Evolutionary conservation across 208 protist genomes (phyloP).

Genomic region (Leishmania gerbilli): DNA sequence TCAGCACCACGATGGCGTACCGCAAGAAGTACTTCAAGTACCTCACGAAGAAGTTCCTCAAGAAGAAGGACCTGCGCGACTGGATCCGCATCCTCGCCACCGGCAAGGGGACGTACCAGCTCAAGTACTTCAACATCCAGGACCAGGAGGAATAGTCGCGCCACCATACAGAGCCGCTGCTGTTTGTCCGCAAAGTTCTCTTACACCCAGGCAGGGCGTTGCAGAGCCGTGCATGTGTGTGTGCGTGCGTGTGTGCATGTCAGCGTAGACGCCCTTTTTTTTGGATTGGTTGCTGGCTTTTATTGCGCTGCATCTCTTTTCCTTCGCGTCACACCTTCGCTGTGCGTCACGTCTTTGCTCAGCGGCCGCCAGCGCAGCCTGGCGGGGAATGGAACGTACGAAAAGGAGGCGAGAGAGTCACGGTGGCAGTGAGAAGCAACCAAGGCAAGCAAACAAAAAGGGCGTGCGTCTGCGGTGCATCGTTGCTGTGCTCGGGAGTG

Average conservation of each 20-base stretch:
- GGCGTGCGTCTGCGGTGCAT: neutral
- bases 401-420: neutral
- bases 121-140: slow-evolving; percentile 98
- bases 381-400: too few species aligned
- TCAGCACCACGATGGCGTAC: slow-evolving; percentile 93
- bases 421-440: neutral
- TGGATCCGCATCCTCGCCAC: slow-evolving; percentile 97
- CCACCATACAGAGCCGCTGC: neutral
- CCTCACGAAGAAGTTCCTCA: slow-evolving; percentile 99
- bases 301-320: neutral
- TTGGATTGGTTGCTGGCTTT: neutral
- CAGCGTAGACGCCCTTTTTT: neutral
- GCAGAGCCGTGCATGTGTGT: neutral
- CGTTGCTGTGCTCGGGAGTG: neutral
- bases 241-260: neutral
- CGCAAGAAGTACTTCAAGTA: slow-evolving; percentile 99
- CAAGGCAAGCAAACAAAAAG: neutral
- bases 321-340: neutral
- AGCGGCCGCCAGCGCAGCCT: neutral
- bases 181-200: neutral
- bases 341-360: neutral
- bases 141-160: slow-evolving; percentile 87
- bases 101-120: slow-evolving; percentile 95
- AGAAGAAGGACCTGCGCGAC: slow-evolving; percentile 98
- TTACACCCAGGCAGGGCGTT: neutral